Evolutionary conservation across 352 stramenopile genomes (phyloP).

Genomic region (Phytophthora uliginosa): DNA sequence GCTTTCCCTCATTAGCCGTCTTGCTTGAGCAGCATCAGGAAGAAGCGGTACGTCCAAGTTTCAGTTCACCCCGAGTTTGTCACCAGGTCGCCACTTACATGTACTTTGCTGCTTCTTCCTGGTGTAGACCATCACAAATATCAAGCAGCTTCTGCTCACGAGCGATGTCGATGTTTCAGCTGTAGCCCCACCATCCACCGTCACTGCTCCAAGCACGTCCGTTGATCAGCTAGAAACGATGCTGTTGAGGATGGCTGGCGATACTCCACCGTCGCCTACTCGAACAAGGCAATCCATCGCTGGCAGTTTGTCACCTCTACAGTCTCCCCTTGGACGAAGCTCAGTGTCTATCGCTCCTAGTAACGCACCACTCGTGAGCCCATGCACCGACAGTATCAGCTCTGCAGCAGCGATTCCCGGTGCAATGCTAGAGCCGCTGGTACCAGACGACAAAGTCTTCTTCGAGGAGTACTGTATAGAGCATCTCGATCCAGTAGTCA

Average conservation of each 20-base stretch:
- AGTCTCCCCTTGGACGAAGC: constrained; percentile 13
- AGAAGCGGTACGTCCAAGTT: constrained; percentile 16
- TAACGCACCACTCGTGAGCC: background rate
- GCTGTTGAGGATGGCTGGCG: constrained; percentile 27
- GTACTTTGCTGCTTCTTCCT: background rate
- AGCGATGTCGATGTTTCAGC: background rate
- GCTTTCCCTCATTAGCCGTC: constrained; percentile 35
- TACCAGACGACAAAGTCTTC: constrained; percentile 16
- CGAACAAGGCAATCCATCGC: constrained; percentile 1
- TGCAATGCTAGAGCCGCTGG: constrained; percentile 22
- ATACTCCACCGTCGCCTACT: constrained; percentile 4
- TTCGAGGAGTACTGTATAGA: constrained; percentile 38
- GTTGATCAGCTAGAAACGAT: constrained; percentile 26
- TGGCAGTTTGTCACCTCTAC: constrained; percentile 7
- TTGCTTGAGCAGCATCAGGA: constrained; percentile 34
- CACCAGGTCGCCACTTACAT: background rate
- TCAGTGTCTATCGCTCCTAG: constrained; percentile 12
- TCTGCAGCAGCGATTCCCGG: background rate
- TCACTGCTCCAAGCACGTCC: background rate
- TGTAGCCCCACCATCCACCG: background rate
- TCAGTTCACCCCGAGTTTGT: background rate
- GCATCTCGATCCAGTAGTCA: constrained; percentile 22
- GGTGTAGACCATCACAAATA: constrained; percentile 18
- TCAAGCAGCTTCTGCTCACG: constrained; percentile 22
- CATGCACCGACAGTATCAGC: background rate